Conservation (phyloP, 2,329 filamentous ascomycete species). For the Xylariales sp. region DNA sequence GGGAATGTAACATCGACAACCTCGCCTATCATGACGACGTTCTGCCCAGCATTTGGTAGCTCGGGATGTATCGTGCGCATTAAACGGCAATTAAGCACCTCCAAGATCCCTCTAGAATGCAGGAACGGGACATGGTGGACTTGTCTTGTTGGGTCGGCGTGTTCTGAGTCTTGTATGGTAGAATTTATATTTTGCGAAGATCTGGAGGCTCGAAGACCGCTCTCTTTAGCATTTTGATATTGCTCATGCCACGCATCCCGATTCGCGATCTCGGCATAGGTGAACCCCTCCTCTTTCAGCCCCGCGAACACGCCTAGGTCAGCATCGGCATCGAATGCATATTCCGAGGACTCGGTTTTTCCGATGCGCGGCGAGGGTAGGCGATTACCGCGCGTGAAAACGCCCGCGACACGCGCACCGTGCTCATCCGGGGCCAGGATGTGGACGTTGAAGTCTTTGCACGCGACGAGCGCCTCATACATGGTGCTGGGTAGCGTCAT, state of each 20-base stretch:
- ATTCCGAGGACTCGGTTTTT: not conserved
- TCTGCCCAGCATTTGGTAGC: constrained; percentile 27
- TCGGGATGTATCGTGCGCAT: constrained; percentile 32
- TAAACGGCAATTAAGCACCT: constrained; percentile 33
- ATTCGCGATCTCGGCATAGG: constrained; percentile 30
- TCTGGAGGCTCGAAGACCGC: not conserved
- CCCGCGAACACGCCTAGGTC: constrained; percentile 35
- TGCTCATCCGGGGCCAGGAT: constrained; percentile 60
- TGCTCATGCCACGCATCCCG: constrained; percentile 34
- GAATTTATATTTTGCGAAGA: not conserved
- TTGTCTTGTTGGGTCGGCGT: constrained; percentile 8
- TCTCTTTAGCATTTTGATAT: constrained; percentile 29
- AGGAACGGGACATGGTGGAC: constrained; percentile 32
- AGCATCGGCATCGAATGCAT: constrained; percentile 30
- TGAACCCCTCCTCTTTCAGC: constrained; percentile 20
- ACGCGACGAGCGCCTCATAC: constrained; percentile 60
- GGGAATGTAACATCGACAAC: constrained; percentile 23
- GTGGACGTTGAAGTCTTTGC: constrained; percentile 65
- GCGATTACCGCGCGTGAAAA: constrained; percentile 63
- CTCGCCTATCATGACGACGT: constrained; percentile 37
- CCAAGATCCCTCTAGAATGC: constrained; percentile 21
- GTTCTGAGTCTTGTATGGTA: not conserved
- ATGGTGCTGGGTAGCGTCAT: constrained; percentile 67
- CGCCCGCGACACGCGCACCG: constrained; percentile 63
- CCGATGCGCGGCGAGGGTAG: not conserved